phyloP scores from a whole-genome alignment of 768 basidiomycete species.

The Favolaschia claudopus region DNA sequence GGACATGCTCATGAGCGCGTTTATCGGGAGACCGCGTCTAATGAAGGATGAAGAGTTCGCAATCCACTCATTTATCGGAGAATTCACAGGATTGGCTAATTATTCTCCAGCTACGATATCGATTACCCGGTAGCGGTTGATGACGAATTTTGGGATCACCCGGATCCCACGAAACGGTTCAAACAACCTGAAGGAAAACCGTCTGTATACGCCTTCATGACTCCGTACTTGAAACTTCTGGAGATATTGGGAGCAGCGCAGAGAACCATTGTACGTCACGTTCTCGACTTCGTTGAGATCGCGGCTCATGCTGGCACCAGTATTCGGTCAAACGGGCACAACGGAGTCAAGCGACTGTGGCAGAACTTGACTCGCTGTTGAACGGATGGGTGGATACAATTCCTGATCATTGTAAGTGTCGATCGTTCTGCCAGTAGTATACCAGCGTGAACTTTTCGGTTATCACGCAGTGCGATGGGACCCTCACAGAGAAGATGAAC shows the following conservation, averaged over 20 bases:
- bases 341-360: constrained; percentile 49
- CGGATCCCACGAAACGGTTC: constrained; percentile 48
- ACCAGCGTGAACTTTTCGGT: not conserved
- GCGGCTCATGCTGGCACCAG: not conserved
- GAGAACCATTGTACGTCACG: constrained; percentile 55
- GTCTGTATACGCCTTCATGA: constrained; percentile 49
- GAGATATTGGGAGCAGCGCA: constrained; percentile 59
- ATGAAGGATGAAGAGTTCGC: constrained; percentile 65
- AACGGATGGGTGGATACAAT: constrained; percentile 60
- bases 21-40: constrained; percentile 62
- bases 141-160: constrained; percentile 65
- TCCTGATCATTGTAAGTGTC: constrained; percentile 48
- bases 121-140: constrained; percentile 64
- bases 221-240: constrained; percentile 49
- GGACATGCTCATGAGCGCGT: constrained; percentile 36
- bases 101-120: constrained; percentile 53
- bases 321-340: constrained; percentile 15
- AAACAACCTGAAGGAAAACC: constrained; percentile 59
- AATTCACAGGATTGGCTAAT: not conserved
- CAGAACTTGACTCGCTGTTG: constrained; percentile 58
- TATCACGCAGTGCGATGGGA: constrained; percentile 56
- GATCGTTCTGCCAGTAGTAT: not conserved
- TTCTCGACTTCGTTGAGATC: not conserved
- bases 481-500: constrained; percentile 45
- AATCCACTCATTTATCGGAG: not conserved